Evolutionary conservation across 805 yeast genomes (phyloP).

Genomic region (Candida taoyuanica): DNA sequence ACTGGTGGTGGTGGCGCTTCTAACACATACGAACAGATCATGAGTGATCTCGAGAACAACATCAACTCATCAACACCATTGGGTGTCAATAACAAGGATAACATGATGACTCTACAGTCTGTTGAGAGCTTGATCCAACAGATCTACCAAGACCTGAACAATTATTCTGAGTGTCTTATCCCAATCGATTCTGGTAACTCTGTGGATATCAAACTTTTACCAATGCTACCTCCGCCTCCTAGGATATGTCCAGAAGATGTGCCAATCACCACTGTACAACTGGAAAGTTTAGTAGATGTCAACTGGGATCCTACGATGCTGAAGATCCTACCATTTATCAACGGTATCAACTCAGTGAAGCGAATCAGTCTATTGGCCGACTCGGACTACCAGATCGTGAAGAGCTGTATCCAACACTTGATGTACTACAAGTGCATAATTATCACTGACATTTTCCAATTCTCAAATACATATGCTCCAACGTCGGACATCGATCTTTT

Average conservation of each 20-base stretch:
- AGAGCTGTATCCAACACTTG: conserved; percentile 85
- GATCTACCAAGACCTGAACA: conserved; percentile 89
- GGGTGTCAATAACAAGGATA: conserved; percentile 21
- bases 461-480: conserved; percentile 82
- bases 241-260: conserved; percentile 77
- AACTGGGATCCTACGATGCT: conserved; percentile 98
- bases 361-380: conserved; percentile 74
- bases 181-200: conserved; percentile 88
- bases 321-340: conserved; percentile 76
- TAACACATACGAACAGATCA: conserved; percentile 25
- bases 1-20: conserved; percentile 15
- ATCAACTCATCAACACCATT: conserved; percentile 25
- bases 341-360: conserved; percentile 82
- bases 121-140: conserved; percentile 81
- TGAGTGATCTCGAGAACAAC: conserved; percentile 24
- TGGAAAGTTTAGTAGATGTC: conserved; percentile 71
- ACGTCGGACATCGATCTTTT: conserved; percentile 73
- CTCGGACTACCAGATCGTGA: conserved; percentile 72
- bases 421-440: conserved; percentile 85
- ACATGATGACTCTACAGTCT: conserved; percentile 33
- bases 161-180: conserved; percentile 92
- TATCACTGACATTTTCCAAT: conserved; percentile 84
- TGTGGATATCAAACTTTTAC: conserved; percentile 90
- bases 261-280: conserved; percentile 81
- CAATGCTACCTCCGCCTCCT: conserved; percentile 77